Base-by-base conservation (phyloP, 192 early-diverging fungal species). In the Podila clonocystis region DNA sequence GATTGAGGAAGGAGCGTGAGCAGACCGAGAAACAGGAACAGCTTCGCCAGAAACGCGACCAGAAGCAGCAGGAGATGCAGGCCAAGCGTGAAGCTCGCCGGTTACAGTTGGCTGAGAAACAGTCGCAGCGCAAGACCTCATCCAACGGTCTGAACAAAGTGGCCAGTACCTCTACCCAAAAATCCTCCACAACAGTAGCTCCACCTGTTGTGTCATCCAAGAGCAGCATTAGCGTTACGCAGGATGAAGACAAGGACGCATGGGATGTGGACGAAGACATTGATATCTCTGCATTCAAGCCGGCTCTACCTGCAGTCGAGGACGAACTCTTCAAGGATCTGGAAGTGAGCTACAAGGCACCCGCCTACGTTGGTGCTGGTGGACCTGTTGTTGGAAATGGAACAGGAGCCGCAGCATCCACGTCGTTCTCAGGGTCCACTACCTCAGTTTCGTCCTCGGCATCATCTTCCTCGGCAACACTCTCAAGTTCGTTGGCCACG, bases 11-110 rank as follows among this genome's bases (percentile, higher is more conserved):
- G 41, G 77, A 80, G 59, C 49, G 58, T 38, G 77, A 63, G 41
- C 67, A 65, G 33, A 55, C 62, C 11, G 66, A 80, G 28, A 80
- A 80, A 62, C 70, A 80, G 58, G 77, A 80, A 49, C 77, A 80
- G 30, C 62, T 80, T 28, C 70, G 70, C 9, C 26, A 38, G 57
- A 80, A 80, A 52, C 70, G 77, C n/a, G 77, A 80, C 33, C 77
- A 80, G 17, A 80, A 80, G 58, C 77, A 80, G 45, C 77, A 80
- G 29, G 77, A 80, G 52, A 80, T 80, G 77, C 66, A 68, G 36
- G 77, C 70, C 2, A 80, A 80, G 31, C 70, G 77, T 15, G 77
- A 80, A n/a, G 77, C 77, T 1, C 65, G 77, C 9, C 77, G 77
- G 26, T 66, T 59, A 15, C 77, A 80, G 45, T 20, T 80, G 38